Evolutionary conservation across 1,139 yeast species (phyloP), one percentile per base, ranked within the genome.

Genomic region (Pneumocystis canis): DNA sequence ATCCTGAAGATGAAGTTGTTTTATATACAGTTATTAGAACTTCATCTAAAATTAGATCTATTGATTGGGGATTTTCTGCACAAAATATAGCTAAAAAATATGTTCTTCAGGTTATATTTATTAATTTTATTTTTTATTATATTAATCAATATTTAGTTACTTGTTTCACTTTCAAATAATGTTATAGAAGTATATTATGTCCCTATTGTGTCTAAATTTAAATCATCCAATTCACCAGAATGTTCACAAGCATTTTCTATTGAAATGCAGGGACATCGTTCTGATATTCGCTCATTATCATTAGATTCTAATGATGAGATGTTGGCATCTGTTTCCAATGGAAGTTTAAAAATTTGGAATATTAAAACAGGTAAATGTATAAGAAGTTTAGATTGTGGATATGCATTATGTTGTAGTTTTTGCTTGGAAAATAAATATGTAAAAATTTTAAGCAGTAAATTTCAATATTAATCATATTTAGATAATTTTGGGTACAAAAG

Each of bases 271-370:
- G 99, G 98, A 32, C 97, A 90, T 71, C 82, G 97, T 72, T 82
- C 88, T 3, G 99, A 94, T 73, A 80, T 92, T 41, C 80, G 98
- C 70, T 81, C 96, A 5, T 77, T 88, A 72, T 90, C 89, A 68
- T 78, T 94, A 54, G 85, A 95, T 61, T 82, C 84, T 59, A 97
- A 90, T 74, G 83, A 85, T 71, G 84, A 83, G 71, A 76, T 92
- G 67, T 76, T 90, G 59, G 95, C 92, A 1, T 85, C 96, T 3
- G 96, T 96, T 0, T 86, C 97, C 1, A 89, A 89, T 70, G 97
- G 97, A 11, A 82, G 82, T 68, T 75, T 92, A 66, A 94, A 92
- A 71, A 79, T 94, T 39, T 90, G 97, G 97, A 94, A 92, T 71
- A 73, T 87, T 58, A 79, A 80, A 66, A 84, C 94, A 0, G 78